These are phyloP conservation scores for Entomortierella chlamydospora DNA, from an alignment of 192 early-diverging fungal species.

Conservation along the genomic window DNA sequence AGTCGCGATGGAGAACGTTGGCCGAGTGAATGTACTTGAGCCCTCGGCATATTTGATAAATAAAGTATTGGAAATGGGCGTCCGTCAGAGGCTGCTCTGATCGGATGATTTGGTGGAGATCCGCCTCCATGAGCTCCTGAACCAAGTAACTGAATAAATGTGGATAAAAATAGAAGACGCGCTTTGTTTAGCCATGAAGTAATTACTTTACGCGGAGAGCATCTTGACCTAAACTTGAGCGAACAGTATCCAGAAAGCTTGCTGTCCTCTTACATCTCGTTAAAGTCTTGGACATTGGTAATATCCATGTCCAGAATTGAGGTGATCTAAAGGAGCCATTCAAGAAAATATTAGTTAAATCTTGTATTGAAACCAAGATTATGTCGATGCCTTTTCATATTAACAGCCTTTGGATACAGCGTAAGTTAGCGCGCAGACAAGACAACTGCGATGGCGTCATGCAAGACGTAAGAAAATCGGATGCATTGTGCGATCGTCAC, in stretches of 20 bases:
- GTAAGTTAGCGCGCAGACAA: no score
- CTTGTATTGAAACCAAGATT: no score
- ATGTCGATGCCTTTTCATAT: no score
- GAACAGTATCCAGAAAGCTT: no score
- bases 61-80: slow-evolving; percentile 98
- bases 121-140: slow-evolving; percentile 99
- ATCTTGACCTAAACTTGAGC: background rate
- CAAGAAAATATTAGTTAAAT: no score
- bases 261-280: slow-evolving; percentile 82
- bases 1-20: slow-evolving; percentile 94
- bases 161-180: slow-evolving; percentile 15
- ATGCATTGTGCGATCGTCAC: no score
- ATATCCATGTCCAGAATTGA: slow-evolving; percentile 91
- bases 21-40: slow-evolving; percentile 99
- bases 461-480: no score
- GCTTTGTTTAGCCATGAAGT: slow-evolving; percentile 1
- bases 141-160: slow-evolving; percentile 76
- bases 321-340: slow-evolving; percentile 71
- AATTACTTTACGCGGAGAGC: background rate
- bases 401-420: no score
- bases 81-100: slow-evolving; percentile 93
- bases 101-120: slow-evolving; percentile 97
- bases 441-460: no score
- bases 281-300: slow-evolving; percentile 86
- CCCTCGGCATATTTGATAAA: slow-evolving; percentile 97